These are phyloP conservation scores for Leersia perrieri DNA, from an alignment of 176 grass and related monocot genomes.

Conservation along the genomic window DNA sequence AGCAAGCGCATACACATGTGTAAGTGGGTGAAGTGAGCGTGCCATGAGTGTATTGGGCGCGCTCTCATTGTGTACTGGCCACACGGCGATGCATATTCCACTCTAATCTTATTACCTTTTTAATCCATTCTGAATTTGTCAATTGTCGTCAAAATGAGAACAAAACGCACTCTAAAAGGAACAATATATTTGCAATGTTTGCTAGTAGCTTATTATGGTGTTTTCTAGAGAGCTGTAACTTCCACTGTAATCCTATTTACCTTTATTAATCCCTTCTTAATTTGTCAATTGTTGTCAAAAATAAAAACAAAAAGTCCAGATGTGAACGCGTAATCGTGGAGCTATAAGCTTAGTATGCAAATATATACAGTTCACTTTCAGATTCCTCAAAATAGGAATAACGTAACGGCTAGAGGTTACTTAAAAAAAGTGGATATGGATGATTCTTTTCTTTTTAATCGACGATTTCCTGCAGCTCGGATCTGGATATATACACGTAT, in stretches of 20 bases:
- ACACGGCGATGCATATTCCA: no score
- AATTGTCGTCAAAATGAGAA: no score
- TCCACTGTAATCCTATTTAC: background rate
- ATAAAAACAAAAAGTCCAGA: background rate
- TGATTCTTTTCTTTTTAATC: no score
- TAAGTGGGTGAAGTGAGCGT: no score
- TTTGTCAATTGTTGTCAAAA: background rate
- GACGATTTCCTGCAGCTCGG: no score
- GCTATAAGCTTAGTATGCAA: background rate
- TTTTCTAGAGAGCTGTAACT: background rate
- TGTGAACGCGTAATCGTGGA: background rate
- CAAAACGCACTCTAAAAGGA: no score
- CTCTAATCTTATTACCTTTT: no score
- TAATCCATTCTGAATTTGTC: no score
- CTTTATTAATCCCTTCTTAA: background rate
- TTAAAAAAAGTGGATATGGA: background rate
- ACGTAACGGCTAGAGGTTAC: background rate
- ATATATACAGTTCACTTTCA: background rate
- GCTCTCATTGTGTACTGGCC: no score
- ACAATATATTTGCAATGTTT: background rate
- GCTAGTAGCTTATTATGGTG: background rate
- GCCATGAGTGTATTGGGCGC: no score
- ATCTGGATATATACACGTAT: background rate
- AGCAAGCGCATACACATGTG: no score
- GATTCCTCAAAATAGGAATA: background rate